Conservation (phyloP, 2,329 filamentous ascomycete species). For the Microthyrium microscopicum region DNA sequence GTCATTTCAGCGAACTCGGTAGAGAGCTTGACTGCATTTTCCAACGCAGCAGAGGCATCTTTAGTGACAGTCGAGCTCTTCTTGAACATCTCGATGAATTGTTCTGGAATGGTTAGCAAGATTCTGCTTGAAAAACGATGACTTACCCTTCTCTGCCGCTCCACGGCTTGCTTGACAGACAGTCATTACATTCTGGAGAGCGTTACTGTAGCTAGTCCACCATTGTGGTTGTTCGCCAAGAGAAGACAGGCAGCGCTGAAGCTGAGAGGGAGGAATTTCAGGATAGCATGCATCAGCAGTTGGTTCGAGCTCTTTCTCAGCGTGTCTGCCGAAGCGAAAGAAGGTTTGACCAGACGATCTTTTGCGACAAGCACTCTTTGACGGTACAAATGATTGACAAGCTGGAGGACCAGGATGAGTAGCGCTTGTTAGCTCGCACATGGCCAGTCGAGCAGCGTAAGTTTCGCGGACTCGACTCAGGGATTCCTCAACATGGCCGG, state of each 20-base stretch:
- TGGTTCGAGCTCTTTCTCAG: constrained; percentile 10
- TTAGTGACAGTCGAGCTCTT: too few relatives aligned
- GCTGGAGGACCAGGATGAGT: too few relatives aligned
- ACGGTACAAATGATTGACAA: constrained; percentile 6
- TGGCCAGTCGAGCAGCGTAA: constrained; percentile 44
- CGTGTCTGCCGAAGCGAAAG: constrained; percentile 9
- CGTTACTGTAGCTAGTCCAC: constrained; percentile 51
- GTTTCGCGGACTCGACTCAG: constrained; percentile 32
- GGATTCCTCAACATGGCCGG: constrained; percentile 11
- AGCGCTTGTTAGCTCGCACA: constrained; percentile 43
- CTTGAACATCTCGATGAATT: too few relatives aligned
- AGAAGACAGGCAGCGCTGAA: constrained; percentile 35
- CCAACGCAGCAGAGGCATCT: too few relatives aligned
- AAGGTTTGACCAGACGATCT: constrained; percentile 10
- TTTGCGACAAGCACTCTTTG: constrained; percentile 1
- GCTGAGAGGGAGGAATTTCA: constrained; percentile 16
- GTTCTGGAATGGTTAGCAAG: too few relatives aligned
- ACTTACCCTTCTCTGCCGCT: constrained; percentile 37
- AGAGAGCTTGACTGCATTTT: too few relatives aligned
- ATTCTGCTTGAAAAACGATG: too few relatives aligned
- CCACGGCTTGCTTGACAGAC: constrained; percentile 45
- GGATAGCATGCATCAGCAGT: constrained; percentile 21
- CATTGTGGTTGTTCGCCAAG: constrained; percentile 38
- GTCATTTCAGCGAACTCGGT: too few relatives aligned
- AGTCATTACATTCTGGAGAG: constrained; percentile 40